Evolutionary conservation across 768 basidiomycete genomes (phyloP).

Genomic region (Tulasnella sp.): DNA sequence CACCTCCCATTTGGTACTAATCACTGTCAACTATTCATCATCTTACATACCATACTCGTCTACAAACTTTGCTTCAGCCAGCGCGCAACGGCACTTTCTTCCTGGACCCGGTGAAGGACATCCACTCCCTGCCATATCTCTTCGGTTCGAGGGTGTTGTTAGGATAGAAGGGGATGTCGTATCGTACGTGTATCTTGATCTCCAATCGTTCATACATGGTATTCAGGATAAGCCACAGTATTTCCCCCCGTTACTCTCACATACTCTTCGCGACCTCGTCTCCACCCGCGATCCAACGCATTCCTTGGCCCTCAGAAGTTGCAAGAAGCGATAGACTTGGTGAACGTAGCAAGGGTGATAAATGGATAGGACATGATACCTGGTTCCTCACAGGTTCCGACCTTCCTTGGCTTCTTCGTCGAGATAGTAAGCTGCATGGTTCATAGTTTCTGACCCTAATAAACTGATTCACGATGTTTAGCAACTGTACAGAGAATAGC

Average conservation of each 20-base stretch:
- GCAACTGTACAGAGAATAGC: conserved; percentile 56
- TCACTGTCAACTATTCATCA: conserved; percentile 47
- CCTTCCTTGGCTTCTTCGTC: conserved; percentile 60
- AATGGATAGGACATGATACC: conserved; percentile 43
- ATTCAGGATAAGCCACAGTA: no score
- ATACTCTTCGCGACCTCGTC: conserved; percentile 60
- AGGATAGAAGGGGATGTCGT: conserved; percentile 60
- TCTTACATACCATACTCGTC: conserved; percentile 44
- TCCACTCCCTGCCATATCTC: conserved; percentile 49
- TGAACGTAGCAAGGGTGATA: conserved; percentile 29
- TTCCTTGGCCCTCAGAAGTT: conserved; percentile 55
- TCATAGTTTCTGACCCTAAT: neutral
- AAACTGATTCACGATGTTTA: neutral
- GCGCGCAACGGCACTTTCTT: conserved; percentile 53
- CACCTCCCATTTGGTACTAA: conserved; percentile 63
- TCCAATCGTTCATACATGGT: conserved; percentile 3
- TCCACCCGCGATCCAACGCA: conserved; percentile 66
- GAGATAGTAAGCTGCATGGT: conserved; percentile 41
- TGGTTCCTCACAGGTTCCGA: conserved; percentile 56
- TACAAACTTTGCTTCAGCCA: conserved; percentile 37
- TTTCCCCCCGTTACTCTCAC: conserved; percentile 58
- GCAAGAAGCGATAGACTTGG: conserved; percentile 17
- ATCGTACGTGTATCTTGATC: conserved; percentile 34
- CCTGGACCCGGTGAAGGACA: conserved; percentile 71
- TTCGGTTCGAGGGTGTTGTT: conserved; percentile 72